These are phyloP conservation scores for Nannochloris sp. DNA, from an alignment of 139 green algal genomes.

Conservation along the genomic window DNA sequence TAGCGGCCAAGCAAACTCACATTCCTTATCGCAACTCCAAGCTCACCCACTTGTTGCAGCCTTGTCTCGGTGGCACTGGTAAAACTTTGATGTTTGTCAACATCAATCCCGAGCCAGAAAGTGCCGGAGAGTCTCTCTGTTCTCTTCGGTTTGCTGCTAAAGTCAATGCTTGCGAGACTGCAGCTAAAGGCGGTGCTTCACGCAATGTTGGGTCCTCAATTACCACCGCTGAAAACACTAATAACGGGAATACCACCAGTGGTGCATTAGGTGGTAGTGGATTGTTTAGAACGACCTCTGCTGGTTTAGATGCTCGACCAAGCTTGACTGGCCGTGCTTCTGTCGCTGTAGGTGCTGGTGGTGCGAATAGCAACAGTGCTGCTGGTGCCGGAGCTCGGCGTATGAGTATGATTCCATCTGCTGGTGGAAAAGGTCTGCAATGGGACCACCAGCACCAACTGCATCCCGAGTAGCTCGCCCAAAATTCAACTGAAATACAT, in stretches of 20 bases:
- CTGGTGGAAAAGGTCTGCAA: background rate
- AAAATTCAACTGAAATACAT: background rate
- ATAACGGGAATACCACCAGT: no score
- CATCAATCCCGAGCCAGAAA: slow-evolving; percentile 79
- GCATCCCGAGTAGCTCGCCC: background rate
- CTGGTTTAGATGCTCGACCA: background rate
- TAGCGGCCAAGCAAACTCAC: slow-evolving; percentile 61
- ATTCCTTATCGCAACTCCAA: slow-evolving; percentile 90
- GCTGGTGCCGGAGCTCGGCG: background rate
- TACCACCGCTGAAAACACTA: no score
- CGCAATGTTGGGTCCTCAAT: background rate
- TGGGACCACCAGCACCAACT: background rate
- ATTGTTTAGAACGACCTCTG: background rate
- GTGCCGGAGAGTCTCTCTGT: slow-evolving; percentile 68
- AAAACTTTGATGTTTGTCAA: slow-evolving; percentile 97
- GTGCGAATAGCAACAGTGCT: background rate
- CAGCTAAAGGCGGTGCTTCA: slow-evolving; percentile 58
- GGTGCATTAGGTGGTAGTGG: background rate
- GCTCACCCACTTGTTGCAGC: slow-evolving; percentile 87
- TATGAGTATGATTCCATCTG: slow-evolving; percentile 11
- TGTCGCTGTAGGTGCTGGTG: background rate
- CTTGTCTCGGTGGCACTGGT: slow-evolving; percentile 38
- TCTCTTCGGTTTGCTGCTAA: slow-evolving; percentile 86
- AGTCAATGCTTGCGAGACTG: slow-evolving; percentile 77
- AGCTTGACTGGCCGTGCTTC: background rate